Conservation (phyloP, 805 yeast genomes). For the Citeromyces matritensis region DNA sequence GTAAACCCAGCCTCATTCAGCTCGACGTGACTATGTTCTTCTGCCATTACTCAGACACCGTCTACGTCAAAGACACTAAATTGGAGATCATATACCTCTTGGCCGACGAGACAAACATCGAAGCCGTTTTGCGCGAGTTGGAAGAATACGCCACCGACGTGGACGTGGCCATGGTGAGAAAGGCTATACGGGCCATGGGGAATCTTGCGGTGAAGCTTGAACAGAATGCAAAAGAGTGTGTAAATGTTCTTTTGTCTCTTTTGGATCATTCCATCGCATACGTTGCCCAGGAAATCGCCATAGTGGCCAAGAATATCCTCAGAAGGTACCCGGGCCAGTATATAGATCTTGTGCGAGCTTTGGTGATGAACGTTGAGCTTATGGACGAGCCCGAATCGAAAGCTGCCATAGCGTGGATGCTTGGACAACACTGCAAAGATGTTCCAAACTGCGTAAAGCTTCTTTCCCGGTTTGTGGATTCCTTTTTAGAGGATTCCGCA, state of each 20-base stretch:
- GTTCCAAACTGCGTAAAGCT: slow-evolving; percentile 23
- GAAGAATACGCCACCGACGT: slow-evolving; percentile 81
- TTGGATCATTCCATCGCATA: slow-evolving; percentile 53
- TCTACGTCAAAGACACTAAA: slow-evolving; percentile 81
- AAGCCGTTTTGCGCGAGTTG: slow-evolving; percentile 53
- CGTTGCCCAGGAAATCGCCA: slow-evolving; percentile 65
- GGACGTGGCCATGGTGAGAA: slow-evolving; percentile 74
- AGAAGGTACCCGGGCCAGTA: slow-evolving; percentile 58
- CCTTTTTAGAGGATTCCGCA: slow-evolving; percentile 46
- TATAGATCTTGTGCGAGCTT: slow-evolving; percentile 22
- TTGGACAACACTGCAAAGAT: slow-evolving; percentile 51
- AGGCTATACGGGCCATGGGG: slow-evolving; percentile 82
- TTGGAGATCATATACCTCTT: slow-evolving; percentile 72
- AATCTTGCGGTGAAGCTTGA: slow-evolving; percentile 71
- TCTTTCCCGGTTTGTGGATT: slow-evolving; percentile 24
- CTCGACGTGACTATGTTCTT: slow-evolving; percentile 72
- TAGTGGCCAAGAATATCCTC: slow-evolving; percentile 63
- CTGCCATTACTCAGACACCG: slow-evolving; percentile 73
- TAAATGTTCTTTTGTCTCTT: slow-evolving; percentile 42
- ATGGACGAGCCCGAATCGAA: slow-evolving; percentile 71
- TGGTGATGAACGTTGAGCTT: slow-evolving; percentile 27
- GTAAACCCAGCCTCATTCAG: slow-evolving; percentile 41
- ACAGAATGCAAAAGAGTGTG: slow-evolving; percentile 46
- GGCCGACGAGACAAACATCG: slow-evolving; percentile 50
- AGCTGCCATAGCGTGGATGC: slow-evolving; percentile 68